Conservation (phyloP, 2,329 filamentous ascomycete species). For the Arthrobotrys iridis region DNA sequence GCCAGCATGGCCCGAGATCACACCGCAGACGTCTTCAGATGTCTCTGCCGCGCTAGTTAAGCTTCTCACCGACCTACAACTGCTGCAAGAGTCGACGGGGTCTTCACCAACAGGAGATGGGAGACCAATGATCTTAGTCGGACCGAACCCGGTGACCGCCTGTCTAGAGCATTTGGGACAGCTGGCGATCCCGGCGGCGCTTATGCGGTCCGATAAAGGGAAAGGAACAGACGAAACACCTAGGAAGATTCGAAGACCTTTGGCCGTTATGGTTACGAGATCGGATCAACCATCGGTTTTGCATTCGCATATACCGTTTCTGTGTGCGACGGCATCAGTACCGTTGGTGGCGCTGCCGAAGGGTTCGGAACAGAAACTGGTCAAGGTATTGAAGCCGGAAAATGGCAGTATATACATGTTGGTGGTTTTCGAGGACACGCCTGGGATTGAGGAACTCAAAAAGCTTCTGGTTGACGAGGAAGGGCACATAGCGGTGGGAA, state of each 20-base stretch:
- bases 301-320: conserved; percentile 70
- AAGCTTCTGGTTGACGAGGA: background rate
- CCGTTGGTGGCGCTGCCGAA: conserved; percentile 72
- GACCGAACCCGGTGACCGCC: conserved; percentile 72
- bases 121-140: conserved; percentile 68
- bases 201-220: background rate
- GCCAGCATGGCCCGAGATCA: conserved; percentile 25
- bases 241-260: conserved; percentile 53
- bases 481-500: background rate
- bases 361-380: conserved; percentile 69
- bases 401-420: conserved; percentile 60
- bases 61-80: conserved; percentile 30
- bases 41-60: background rate
- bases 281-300: conserved; percentile 69
- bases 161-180: conserved; percentile 66
- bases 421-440: conserved; percentile 12
- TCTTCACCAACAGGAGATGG: background rate
- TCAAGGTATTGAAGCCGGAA: conserved; percentile 65
- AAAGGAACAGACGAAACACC: background rate
- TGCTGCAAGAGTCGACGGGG: background rate
- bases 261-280: conserved; percentile 69
- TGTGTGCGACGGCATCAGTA: conserved; percentile 67
- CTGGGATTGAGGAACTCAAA: background rate
- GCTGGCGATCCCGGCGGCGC: conserved; percentile 5
- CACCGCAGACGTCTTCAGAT: background rate